phyloP scores from a whole-genome alignment of 2,329 filamentous ascomycete genomes.

The Herpotrichia juniperi region DNA sequence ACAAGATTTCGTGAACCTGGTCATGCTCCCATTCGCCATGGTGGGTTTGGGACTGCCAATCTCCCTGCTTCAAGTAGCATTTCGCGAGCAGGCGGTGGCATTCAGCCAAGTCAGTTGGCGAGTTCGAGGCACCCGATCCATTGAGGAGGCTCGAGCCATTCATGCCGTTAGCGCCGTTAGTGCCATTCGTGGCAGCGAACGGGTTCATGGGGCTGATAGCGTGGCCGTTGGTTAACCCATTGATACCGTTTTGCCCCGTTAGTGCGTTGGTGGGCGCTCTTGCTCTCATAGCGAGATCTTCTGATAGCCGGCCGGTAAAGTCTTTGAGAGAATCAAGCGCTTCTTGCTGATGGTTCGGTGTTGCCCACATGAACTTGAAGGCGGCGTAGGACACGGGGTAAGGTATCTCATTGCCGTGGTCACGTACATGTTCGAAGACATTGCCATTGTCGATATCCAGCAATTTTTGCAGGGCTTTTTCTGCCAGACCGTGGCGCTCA shows the following conservation, averaged over 20 bases:
- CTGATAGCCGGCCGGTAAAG: constrained; percentile 65
- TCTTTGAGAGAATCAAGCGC: constrained; percentile 64
- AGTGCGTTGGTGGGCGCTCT: constrained; percentile 44
- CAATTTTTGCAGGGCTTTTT: constrained; percentile 92
- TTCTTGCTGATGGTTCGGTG: constrained; percentile 48
- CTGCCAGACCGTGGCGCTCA: constrained; percentile 88
- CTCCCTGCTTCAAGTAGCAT: constrained; percentile 93
- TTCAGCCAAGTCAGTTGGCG: constrained; percentile 54
- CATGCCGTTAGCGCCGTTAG: constrained; percentile 56
- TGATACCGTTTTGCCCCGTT: constrained; percentile 51
- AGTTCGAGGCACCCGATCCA: constrained; percentile 29
- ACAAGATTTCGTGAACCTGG: constrained; percentile 84
- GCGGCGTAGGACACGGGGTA: constrained; percentile 95
- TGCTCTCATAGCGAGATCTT: constrained; percentile 58
- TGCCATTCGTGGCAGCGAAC: constrained; percentile 53
- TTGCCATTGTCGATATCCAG: constrained; percentile 57
- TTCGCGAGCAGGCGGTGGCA: constrained; percentile 80
- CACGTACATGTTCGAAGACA: constrained; percentile 41
- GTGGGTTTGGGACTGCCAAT: constrained; percentile 89
- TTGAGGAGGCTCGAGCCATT: constrained; percentile 41
- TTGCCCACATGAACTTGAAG: constrained; percentile 95
- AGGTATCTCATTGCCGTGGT: constrained; percentile 55
- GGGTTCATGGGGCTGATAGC: constrained; percentile 40
- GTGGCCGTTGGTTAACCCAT: constrained; percentile 54
- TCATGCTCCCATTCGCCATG: constrained; percentile 88